phyloP scores from a whole-genome alignment of 176 grass and related monocot species.

The Rhynchospora tenuis region DNA sequence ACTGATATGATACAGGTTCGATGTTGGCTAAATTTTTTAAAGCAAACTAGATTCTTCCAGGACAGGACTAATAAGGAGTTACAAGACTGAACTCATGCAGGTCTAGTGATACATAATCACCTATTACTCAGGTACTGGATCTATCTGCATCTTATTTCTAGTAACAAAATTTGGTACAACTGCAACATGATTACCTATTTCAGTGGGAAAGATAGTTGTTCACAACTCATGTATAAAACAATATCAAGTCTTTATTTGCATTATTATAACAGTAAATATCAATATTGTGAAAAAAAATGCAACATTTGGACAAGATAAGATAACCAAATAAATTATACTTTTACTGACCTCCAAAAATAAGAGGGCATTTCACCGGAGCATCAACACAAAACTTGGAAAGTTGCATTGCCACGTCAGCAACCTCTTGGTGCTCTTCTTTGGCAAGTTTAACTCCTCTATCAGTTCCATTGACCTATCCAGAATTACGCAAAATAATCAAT shows the following conservation, averaged over 20 bases:
- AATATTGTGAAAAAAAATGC: background rate
- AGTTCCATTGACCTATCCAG: constrained; percentile 66
- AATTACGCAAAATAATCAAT: background rate
- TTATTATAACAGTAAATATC: background rate
- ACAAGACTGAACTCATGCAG: background rate
- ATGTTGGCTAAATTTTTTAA: background rate
- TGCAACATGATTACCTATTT: background rate
- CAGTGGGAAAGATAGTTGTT: background rate
- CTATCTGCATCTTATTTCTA: background rate
- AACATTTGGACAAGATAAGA: background rate
- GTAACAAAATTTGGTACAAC: background rate
- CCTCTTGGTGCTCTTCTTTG: constrained; percentile 55
- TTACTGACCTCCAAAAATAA: constrained; percentile 75
- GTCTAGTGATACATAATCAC: no score
- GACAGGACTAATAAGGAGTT: background rate
- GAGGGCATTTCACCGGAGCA: constrained; percentile 68
- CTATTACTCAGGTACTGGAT: background rate
- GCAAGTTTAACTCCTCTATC: constrained; percentile 62
- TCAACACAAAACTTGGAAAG: constrained; percentile 63
- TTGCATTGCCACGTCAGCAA: constrained; percentile 47
- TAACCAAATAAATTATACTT: background rate
- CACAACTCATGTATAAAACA: background rate
- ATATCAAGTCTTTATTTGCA: background rate
- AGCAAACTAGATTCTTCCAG: background rate
- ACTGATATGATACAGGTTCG: background rate